Percentiles rank a stretch among this genome's conserved stretches.
Conservation (phyloP, 495 filamentous ascomycete species). For the Penicillium steckii region DNA sequence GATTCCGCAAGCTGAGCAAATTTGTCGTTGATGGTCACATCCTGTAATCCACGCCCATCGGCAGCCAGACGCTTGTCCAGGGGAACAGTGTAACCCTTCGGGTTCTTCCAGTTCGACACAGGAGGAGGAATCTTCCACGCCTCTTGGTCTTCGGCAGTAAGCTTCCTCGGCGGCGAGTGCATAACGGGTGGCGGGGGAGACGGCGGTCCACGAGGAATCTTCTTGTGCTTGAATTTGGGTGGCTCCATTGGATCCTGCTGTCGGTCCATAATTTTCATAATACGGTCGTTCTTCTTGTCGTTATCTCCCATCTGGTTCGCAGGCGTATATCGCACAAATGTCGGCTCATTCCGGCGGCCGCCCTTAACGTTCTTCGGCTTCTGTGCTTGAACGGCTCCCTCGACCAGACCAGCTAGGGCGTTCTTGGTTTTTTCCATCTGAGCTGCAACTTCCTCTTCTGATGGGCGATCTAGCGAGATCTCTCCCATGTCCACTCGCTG, state of each 20-base stretch:
- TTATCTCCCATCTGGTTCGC: conserved; percentile 97
- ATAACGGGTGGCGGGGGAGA: conserved; percentile 91
- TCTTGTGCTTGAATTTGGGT: conserved; percentile 97
- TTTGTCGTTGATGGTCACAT: conserved; percentile 98
- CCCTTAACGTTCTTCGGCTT: conserved; percentile 93
- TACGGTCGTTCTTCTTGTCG: conserved; percentile 83
- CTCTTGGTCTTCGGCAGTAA: conserved; percentile 96
- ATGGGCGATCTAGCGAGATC: conserved; percentile 83
- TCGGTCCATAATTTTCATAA: conserved; percentile 96
- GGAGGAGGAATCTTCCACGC: conserved; percentile 94
- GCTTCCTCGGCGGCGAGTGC: conserved; percentile 91
- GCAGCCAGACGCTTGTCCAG: conserved; percentile 96
- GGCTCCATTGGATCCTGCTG: conserved; percentile 98
- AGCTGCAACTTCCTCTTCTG: conserved; percentile 75
- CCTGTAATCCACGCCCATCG: conserved; percentile 87
- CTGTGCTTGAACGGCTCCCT: conserved; percentile 83
- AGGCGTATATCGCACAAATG: conserved; percentile 93
- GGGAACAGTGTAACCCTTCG: conserved; percentile 96
- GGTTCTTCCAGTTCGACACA: conserved; percentile 99
- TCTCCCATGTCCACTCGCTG: conserved; percentile 94
- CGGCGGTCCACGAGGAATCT: conserved; percentile 92
- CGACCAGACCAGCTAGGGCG: conserved; percentile 77
- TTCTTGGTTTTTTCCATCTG: conserved; percentile 86
- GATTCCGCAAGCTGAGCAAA: conserved; percentile 96
- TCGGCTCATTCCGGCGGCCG: conserved; percentile 74